A percentile compares a stretch with the other conserved stretches of the same genome.
Evolutionary conservation across 495 filamentous ascomycete species (phyloP).

Genomic region (Viridothelium virens): DNA sequence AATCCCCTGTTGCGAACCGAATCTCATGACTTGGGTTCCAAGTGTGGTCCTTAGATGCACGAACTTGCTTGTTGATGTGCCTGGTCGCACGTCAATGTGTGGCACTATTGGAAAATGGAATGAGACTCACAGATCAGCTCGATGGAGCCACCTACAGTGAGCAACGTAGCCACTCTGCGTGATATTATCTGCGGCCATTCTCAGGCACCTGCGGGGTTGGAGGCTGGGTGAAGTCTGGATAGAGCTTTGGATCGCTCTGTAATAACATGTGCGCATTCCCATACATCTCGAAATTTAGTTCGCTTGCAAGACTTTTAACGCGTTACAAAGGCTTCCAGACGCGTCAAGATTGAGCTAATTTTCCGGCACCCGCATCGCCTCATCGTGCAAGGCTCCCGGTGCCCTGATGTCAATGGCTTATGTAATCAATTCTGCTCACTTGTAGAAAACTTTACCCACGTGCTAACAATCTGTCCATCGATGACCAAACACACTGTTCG

Average conservation of each 20-base stretch:
- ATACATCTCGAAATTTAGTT: background rate
- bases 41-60: background rate
- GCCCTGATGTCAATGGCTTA: background rate
- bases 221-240: background rate
- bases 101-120: background rate
- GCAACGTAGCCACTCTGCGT: background rate
- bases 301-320: background rate
- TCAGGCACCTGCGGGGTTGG: background rate
- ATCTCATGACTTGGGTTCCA: background rate
- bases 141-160: background rate
- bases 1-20: background rate
- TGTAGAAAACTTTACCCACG: too few species aligned
- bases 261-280: background rate
- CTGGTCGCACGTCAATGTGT: background rate
- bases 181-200: background rate
- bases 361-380: background rate
- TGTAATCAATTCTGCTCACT: slow-evolving; percentile 10
- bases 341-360: background rate
- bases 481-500: too few species aligned
- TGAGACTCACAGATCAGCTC: background rate
- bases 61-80: background rate
- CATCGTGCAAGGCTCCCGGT: background rate
- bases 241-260: background rate
- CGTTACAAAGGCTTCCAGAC: background rate
- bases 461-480: too few species aligned